These are phyloP conservation scores for Blastocrithidia nonstop DNA, from an alignment of 208 protist species.

Conservation along the genomic window DNA sequence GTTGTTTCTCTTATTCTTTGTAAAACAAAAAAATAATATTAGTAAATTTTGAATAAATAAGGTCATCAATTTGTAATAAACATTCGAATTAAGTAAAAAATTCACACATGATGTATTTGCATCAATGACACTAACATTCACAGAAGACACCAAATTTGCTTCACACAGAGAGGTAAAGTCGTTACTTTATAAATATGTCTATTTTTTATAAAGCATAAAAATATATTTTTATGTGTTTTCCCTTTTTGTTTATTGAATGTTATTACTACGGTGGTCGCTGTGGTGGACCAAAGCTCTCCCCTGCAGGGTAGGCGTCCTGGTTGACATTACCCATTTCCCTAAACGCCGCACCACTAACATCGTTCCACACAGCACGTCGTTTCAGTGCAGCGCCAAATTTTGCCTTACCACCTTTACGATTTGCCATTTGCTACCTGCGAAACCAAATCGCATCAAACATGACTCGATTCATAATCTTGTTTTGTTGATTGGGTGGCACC, in stretches of 20 bases:
- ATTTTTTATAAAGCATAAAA: background rate
- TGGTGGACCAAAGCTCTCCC: conserved; percentile 23
- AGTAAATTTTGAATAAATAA: no score
- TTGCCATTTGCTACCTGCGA: conserved; percentile 36
- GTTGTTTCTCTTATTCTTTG: no score
- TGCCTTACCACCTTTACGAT: conserved; percentile 58
- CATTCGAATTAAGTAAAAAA: no score
- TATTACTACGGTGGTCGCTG: conserved; percentile 32
- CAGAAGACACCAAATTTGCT: no score
- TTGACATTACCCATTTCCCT: conserved; percentile 16
- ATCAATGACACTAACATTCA: no score
- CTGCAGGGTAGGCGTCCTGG: conserved; percentile 24
- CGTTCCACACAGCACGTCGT: conserved; percentile 59
- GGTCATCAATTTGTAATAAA: no score
- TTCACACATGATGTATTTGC: no score
- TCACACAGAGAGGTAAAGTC: background rate
- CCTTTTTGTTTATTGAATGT: background rate
- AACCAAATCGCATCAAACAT: conserved; percentile 44
- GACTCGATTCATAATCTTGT: conserved; percentile 56
- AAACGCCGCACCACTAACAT: conserved; percentile 42
- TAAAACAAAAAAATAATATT: no score
- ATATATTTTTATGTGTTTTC: background rate
- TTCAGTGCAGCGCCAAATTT: conserved; percentile 45
- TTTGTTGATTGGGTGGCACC: conserved; percentile 52
- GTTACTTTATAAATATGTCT: background rate